Conservation (phyloP, 805 yeast genomes). For the Kodamaea restingae region DNA sequence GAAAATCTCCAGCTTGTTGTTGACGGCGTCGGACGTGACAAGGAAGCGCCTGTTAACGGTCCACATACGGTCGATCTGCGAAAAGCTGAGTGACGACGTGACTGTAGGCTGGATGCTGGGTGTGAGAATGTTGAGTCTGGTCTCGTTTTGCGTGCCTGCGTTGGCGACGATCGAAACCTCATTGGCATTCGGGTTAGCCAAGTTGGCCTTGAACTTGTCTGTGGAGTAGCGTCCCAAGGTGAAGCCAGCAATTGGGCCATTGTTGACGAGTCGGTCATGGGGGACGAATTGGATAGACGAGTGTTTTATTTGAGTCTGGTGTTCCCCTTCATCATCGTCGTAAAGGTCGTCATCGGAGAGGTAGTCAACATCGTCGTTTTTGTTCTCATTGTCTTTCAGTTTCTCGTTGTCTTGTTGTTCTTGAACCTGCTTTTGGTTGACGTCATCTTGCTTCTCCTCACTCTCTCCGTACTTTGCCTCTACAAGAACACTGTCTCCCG, state of each 20-base stretch:
- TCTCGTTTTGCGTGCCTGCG: conserved; percentile 56
- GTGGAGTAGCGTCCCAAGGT: conserved; percentile 59
- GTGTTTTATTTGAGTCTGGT: conserved; percentile 9
- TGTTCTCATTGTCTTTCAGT: neutral
- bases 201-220: conserved; percentile 53
- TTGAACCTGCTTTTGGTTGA: too few species aligned
- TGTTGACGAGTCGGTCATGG: conserved; percentile 54
- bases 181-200: conserved; percentile 61
- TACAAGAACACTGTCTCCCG: conserved; percentile 55
- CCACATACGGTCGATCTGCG: conserved; percentile 74
- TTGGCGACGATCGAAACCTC: conserved; percentile 68
- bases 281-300: conserved; percentile 33
- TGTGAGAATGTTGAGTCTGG: conserved; percentile 57
- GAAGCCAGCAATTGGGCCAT: conserved; percentile 72
- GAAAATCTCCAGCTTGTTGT: conserved; percentile 65
- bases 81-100: conserved; percentile 64
- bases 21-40: conserved; percentile 65
- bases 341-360: conserved; percentile 29
- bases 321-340: conserved; percentile 7
- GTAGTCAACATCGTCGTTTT: too few species aligned
- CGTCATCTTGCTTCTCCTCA: conserved; percentile 6
- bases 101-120: conserved; percentile 68
- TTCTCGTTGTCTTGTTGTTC: conserved; percentile 7
- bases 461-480: conserved; percentile 29
- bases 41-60: conserved; percentile 59